Evolutionary conservation across 176 grass and related monocot genomes (phyloP).

Genomic region (Musa acuminata): DNA sequence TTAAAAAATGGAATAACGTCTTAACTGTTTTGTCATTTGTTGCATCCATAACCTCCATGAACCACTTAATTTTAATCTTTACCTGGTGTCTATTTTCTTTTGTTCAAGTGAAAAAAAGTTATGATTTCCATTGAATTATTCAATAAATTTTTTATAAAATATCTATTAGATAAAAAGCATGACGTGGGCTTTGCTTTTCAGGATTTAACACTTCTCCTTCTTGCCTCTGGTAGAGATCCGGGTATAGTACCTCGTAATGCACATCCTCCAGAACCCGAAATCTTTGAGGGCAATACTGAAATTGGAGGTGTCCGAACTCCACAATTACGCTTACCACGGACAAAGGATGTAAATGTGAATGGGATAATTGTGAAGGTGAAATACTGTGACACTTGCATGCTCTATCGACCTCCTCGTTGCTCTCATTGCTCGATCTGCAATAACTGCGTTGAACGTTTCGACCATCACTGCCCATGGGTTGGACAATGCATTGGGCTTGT

Average conservation of each 20-base stretch:
- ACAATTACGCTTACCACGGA: background rate
- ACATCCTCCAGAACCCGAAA: background rate
- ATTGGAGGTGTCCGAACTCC: background rate
- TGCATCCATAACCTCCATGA: too few species aligned
- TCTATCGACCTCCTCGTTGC: conserved; percentile 1
- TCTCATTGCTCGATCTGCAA: background rate
- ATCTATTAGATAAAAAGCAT: background rate
- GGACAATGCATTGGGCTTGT: background rate
- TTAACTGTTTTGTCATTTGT: too few species aligned
- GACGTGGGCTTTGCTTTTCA: background rate
- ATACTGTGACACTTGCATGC: conserved; percentile 1
- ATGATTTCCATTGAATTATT: background rate
- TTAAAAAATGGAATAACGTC: too few species aligned
- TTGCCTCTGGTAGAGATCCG: background rate
- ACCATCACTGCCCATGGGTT: conserved; percentile 2
- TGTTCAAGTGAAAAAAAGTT: too few species aligned
- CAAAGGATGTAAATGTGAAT: background rate
- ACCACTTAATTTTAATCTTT: too few species aligned
- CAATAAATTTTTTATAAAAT: background rate
- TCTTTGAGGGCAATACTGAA: background rate
- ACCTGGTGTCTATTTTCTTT: too few species aligned
- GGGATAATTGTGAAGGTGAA: background rate
- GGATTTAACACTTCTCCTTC: background rate
- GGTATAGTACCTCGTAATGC: background rate
- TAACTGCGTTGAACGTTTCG: background rate